Percentiles rank a stretch among this genome's conserved stretches.
phyloP scores from a whole-genome alignment of 345 rosid genomes.

The Eucalyptus pumila region DNA sequence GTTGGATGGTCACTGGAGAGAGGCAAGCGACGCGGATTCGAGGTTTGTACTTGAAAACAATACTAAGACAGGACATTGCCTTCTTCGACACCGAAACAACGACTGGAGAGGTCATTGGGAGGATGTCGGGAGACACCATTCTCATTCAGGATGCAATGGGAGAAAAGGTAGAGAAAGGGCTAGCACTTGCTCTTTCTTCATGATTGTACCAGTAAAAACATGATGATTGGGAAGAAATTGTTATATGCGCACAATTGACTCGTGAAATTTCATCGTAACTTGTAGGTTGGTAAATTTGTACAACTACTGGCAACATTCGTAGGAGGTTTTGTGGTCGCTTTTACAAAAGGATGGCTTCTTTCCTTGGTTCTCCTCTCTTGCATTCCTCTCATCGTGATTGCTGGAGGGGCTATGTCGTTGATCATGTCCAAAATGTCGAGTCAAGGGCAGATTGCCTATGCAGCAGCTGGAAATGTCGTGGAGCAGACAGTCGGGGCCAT shows the following conservation, averaged over 20 bases:
- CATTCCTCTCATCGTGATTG: constrained; percentile 42
- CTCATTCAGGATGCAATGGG: constrained; percentile 94
- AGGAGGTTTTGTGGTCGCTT: constrained; percentile 62
- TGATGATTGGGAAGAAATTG: neutral
- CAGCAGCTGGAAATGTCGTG: constrained; percentile 77
- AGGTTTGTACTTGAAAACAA: constrained; percentile 63
- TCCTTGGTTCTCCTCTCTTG: constrained; percentile 41
- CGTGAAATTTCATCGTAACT: neutral
- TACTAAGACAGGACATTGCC: constrained; percentile 73
- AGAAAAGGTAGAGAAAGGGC: constrained; percentile 40
- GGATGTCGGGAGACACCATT: constrained; percentile 92
- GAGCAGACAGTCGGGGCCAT: constrained; percentile 83
- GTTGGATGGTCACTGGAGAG: constrained; percentile 91
- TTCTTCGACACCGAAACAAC: constrained; percentile 78
- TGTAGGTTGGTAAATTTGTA: constrained; percentile 66
- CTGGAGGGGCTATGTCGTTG: constrained; percentile 48
- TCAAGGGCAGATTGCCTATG: constrained; percentile 69
- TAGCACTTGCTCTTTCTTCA: neutral
- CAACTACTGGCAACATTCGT: constrained; percentile 53
- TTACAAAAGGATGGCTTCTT: constrained; percentile 44
- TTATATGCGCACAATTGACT: neutral
- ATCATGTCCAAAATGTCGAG: constrained; percentile 60
- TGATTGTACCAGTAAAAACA: neutral
- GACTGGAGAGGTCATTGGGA: constrained; percentile 86
- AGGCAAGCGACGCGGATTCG: constrained; percentile 73